Conservation (phyloP, 179 eudicot species). For the Spinacia oleracea region DNA sequence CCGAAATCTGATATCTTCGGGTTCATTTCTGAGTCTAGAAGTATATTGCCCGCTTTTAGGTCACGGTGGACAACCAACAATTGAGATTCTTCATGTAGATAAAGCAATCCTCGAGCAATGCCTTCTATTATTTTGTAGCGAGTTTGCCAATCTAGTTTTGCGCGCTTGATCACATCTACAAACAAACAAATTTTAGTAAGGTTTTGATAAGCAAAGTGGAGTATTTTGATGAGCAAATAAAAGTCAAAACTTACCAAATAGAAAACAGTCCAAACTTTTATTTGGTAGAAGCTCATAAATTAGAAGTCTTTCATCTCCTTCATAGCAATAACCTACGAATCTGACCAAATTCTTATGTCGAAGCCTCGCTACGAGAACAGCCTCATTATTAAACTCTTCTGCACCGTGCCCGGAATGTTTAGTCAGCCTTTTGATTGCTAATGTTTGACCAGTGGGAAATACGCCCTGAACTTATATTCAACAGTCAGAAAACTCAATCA, state of each 20-base stretch:
- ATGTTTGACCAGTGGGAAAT: conserved; percentile 10
- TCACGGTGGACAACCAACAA: conserved; percentile 44
- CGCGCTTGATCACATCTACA: conserved; percentile 30
- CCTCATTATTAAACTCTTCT: conserved; percentile 33
- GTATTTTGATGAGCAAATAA: no score
- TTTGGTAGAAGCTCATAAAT: conserved; percentile 48
- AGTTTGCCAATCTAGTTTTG: conserved; percentile 37
- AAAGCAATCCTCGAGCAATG: conserved; percentile 46
- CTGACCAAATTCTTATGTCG: conserved; percentile 26
- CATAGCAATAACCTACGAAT: conserved; percentile 29
- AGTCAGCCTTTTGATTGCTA: conserved; percentile 25
- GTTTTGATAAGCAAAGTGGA: neutral
- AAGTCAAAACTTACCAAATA: conserved; percentile 36
- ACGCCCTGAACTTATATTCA: conserved; percentile 10
- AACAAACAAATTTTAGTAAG: neutral
- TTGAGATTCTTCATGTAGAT: conserved; percentile 54
- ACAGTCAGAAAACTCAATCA: no score
- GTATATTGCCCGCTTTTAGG: conserved; percentile 46
- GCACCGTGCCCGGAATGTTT: conserved; percentile 19
- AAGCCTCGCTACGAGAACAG: conserved; percentile 25
- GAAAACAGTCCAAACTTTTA: conserved; percentile 38
- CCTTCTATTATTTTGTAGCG: conserved; percentile 40
- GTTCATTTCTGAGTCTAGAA: conserved; percentile 37
- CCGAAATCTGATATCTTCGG: conserved; percentile 55
- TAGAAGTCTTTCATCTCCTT: conserved; percentile 37